These are phyloP conservation scores for Starmera caribaea DNA, from an alignment of 805 yeast genomes.

Conservation along the genomic window DNA sequence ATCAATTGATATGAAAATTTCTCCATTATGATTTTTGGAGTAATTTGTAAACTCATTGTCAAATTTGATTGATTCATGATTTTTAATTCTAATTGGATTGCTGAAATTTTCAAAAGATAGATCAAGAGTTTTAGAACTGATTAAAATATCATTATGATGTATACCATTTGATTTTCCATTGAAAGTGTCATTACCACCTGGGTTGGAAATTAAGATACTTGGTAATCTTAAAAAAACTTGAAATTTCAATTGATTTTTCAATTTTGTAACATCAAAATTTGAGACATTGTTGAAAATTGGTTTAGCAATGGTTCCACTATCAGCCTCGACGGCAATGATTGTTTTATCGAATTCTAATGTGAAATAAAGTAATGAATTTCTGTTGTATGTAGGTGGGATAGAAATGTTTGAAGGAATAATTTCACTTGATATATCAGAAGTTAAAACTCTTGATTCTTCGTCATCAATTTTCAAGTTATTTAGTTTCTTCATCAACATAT, in stretches of 20 bases:
- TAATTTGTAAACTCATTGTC: constrained; percentile 20
- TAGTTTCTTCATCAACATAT: constrained; percentile 11
- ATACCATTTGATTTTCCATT: constrained; percentile 18
- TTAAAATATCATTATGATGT: constrained; percentile 49
- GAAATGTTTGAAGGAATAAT: constrained; percentile 44
- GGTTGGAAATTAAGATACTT: constrained; percentile 42
- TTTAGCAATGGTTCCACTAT: constrained; percentile 65
- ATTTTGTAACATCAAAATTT: constrained; percentile 77
- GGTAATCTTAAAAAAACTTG: constrained; percentile 79
- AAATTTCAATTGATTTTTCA: constrained; percentile 50
- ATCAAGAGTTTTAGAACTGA: constrained; percentile 62
- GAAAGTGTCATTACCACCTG: background rate
- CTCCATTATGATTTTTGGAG: constrained; percentile 27
- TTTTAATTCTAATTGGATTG: constrained; percentile 48
- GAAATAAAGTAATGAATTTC: constrained; percentile 67
- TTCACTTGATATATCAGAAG: constrained; percentile 17
- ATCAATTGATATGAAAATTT: constrained; percentile 54
- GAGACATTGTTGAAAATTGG: constrained; percentile 87
- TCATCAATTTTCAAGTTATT: constrained; percentile 15
- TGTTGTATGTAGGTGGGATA: constrained; percentile 42
- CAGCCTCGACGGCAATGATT: constrained; percentile 80
- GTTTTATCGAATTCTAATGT: constrained; percentile 94
- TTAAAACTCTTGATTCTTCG: constrained; percentile 21
- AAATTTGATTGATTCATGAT: constrained; percentile 48
- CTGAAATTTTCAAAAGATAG: constrained; percentile 41